A percentile compares a stretch with the other conserved stretches of the same genome.
Conservation (phyloP, 2,329 filamentous ascomycete species). For the Curvularia sp. region DNA sequence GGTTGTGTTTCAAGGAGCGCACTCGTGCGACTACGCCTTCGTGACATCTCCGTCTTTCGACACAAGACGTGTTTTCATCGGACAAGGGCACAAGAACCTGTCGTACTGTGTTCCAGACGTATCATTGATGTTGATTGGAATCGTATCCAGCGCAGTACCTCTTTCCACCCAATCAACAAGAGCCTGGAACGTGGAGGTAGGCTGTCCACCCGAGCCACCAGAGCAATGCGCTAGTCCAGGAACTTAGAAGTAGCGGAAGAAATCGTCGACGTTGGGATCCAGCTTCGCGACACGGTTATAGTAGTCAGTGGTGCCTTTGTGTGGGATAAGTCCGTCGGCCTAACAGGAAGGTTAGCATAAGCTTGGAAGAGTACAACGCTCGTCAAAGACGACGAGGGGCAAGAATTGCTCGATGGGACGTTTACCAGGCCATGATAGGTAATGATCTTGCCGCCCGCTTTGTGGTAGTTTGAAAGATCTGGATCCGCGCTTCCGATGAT, state of each 20-base stretch:
- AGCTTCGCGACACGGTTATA: constrained; percentile 22
- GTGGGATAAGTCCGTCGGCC: constrained; percentile 8
- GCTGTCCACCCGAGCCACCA: constrained; percentile 27
- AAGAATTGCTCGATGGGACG: too few species aligned
- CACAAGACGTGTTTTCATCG: too few species aligned
- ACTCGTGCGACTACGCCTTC: too few species aligned
- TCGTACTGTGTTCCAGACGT: too few species aligned
- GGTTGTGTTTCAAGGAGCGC: too few species aligned
- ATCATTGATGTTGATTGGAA: too few species aligned
- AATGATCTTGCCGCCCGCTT: constrained; percentile 33
- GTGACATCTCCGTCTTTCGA: too few species aligned
- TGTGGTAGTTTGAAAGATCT: constrained; percentile 29
- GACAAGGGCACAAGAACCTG: too few species aligned
- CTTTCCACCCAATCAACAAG: constrained; percentile 42
- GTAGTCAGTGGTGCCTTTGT: constrained; percentile 19
- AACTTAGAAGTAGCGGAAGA: constrained; percentile 34
- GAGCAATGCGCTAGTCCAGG: constrained; percentile 35
- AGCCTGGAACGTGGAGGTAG: constrained; percentile 45
- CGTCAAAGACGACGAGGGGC: too few species aligned
- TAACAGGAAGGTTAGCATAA: too few species aligned
- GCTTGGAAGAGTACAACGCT: too few species aligned
- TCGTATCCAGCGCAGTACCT: too few species aligned
- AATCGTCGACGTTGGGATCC: constrained; percentile 23
- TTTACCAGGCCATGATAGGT: constrained; percentile 34
- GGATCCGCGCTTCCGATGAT: constrained; percentile 25